These are phyloP conservation scores for Annulohypoxylon moriforme DNA, from an alignment of 495 filamentous ascomycete species.

Conservation along the genomic window DNA sequence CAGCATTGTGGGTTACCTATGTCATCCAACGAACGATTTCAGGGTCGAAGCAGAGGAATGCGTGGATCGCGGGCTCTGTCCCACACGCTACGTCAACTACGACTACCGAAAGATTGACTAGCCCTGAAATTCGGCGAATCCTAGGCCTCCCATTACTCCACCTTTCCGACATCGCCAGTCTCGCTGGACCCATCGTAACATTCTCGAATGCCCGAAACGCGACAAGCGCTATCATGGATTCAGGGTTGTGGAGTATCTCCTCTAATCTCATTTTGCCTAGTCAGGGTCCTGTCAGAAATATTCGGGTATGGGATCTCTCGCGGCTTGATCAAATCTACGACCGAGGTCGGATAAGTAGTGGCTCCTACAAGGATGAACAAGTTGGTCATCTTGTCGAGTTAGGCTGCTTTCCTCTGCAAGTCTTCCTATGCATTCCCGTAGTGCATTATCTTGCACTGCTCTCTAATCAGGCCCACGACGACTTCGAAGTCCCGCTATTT, in stretches of 20 bases:
- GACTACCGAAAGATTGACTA: constrained; percentile 10
- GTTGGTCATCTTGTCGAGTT: not conserved
- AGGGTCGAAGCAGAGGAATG: not conserved
- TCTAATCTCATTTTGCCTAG: constrained; percentile 8
- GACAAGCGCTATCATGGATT: constrained; percentile 14
- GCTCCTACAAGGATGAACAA: not conserved
- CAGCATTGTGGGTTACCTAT: constrained; percentile 17
- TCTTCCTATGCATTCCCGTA: not conserved
- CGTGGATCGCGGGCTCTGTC: constrained; percentile 10
- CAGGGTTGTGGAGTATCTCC: constrained; percentile 11
- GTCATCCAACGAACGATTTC: not conserved
- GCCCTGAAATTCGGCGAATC: constrained; percentile 25
- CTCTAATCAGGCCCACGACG: constrained; percentile 15
- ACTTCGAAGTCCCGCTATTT: constrained; percentile 10
- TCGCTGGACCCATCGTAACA: constrained; percentile 21
- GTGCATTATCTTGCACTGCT: constrained; percentile 38
- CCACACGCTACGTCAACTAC: constrained; percentile 37
- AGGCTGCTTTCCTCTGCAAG: constrained; percentile 7
- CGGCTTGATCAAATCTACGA: constrained; percentile 11
- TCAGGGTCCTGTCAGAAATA: constrained; percentile 20
- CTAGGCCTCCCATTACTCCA: constrained; percentile 29
- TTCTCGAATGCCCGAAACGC: constrained; percentile 25
- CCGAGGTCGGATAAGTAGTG: constrained; percentile 26
- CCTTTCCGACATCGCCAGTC: constrained; percentile 40
- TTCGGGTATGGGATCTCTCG: constrained; percentile 11